Evolutionary conservation across 75 land plant genomes (phyloP).

Genomic region (Cunninghamia lanceolata): DNA sequence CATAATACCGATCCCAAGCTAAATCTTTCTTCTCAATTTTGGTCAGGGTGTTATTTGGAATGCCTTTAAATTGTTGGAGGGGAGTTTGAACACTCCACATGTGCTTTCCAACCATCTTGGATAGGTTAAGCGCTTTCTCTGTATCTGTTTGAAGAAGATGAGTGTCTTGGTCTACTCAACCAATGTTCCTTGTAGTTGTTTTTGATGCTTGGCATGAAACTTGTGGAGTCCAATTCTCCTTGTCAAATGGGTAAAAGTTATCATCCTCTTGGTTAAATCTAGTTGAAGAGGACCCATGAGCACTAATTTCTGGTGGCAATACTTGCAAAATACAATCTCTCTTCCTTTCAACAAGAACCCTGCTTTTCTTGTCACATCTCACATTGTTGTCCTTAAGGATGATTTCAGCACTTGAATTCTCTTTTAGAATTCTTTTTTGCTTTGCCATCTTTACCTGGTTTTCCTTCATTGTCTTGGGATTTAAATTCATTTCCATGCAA

Average conservation of each 20-base stretch:
- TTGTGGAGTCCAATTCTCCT: constrained; percentile 30
- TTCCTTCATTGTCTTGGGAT: not conserved
- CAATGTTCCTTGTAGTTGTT: not conserved
- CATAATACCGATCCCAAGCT: no score
- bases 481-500: not conserved
- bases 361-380: no score
- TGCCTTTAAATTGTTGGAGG: no score
- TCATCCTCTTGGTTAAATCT: constrained; percentile 1
- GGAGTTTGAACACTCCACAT: no score
- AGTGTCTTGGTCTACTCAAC: constrained; percentile 6
- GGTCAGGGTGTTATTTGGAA: no score
- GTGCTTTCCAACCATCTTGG: no score
- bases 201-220: constrained; percentile 15
- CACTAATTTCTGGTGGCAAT: not conserved
- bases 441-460: no score
- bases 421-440: not conserved
- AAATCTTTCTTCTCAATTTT: no score
- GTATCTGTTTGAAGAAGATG: constrained; percentile 4
- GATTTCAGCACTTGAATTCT: not conserved
- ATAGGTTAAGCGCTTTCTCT: constrained; percentile 33
- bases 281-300: constrained; percentile 5
- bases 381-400: not conserved
- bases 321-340: not conserved
- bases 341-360: not conserved
- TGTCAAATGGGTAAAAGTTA: constrained; percentile 22